phyloP scores from a whole-genome alignment of 257 asterid species.

The Nicotiana knightiana region DNA sequence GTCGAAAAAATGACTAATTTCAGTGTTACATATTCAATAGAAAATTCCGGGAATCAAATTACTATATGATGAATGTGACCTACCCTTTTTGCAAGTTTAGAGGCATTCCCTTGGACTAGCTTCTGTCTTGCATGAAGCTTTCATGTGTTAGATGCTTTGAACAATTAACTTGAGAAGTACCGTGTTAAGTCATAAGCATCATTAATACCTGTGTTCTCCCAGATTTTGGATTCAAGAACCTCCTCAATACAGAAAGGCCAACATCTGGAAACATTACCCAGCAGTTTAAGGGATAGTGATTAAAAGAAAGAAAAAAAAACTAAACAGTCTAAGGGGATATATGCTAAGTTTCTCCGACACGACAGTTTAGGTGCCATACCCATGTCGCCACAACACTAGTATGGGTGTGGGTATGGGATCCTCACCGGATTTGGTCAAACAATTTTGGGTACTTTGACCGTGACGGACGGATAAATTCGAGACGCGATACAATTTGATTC shows the following conservation, averaged over 20 bases:
- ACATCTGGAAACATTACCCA: slow-evolving; percentile 45
- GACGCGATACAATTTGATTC: too few relatives aligned
- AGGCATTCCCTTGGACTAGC: slow-evolving; percentile 62
- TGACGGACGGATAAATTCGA: too few relatives aligned
- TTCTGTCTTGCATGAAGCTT: slow-evolving; percentile 62
- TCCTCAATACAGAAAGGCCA: slow-evolving; percentile 83
- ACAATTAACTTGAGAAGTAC: slow-evolving; percentile 10
- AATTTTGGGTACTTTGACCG: too few relatives aligned
- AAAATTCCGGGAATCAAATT: background rate
- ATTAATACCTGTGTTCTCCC: slow-evolving; percentile 51
- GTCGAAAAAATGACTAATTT: slow-evolving; percentile 13
- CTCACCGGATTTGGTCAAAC: too few relatives aligned
- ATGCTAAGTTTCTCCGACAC: too few relatives aligned
- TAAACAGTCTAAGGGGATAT: background rate
- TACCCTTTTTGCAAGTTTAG: slow-evolving; percentile 93
- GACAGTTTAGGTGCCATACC: too few relatives aligned
- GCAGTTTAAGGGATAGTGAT: background rate
- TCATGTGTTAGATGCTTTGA: slow-evolving; percentile 33
- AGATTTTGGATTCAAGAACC: slow-evolving; percentile 63
- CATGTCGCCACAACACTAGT: too few relatives aligned
- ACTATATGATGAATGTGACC: slow-evolving; percentile 18
- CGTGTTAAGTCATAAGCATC: slow-evolving; percentile 6
- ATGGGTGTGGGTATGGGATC: too few relatives aligned
- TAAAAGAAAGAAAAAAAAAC: background rate
- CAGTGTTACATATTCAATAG: background rate